Percentiles rank a stretch among this genome's conserved stretches.
Evolutionary conservation across 129 eudicot genomes (phyloP).

Genomic region (Chrysanthemum lavandulifolium): DNA sequence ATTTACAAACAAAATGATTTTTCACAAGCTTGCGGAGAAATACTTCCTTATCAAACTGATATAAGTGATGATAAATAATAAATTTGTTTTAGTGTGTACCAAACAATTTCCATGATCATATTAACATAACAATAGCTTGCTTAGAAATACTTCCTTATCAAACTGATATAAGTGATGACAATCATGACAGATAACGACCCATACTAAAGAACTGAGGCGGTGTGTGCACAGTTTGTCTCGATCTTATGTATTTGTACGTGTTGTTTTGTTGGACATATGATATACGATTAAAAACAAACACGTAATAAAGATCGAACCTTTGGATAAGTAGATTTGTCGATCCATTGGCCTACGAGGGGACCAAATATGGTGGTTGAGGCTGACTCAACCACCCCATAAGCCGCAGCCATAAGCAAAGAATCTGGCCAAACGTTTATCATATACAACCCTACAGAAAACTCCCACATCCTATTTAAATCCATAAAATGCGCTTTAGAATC

Average conservation of each 20-base stretch:
- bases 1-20: no score
- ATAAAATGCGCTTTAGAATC: not conserved
- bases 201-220: not conserved
- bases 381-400: constrained; percentile 84
- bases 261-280: not conserved
- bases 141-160: not conserved
- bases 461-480: constrained; percentile 69
- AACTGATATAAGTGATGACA: not conserved
- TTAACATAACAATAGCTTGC: constrained; percentile 10
- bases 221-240: not conserved
- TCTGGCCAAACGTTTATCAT: constrained; percentile 91
- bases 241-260: no score
- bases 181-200: not conserved
- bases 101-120: not conserved
- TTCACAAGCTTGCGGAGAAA: not conserved
- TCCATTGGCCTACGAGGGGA: constrained; percentile 76
- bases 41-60: no score
- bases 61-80: no score
- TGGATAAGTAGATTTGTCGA: constrained; percentile 66
- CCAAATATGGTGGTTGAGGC: constrained; percentile 79
- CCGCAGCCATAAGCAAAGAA: constrained; percentile 82
- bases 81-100: not conserved
- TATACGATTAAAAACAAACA: not conserved
- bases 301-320: constrained; percentile 44
- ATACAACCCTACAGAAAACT: constrained; percentile 91